Percentiles rank a stretch among this genome's conserved stretches.
These are phyloP conservation scores for Lachnellula hyalina DNA, from an alignment of 2,329 filamentous ascomycete species.

Conservation along the genomic window DNA sequence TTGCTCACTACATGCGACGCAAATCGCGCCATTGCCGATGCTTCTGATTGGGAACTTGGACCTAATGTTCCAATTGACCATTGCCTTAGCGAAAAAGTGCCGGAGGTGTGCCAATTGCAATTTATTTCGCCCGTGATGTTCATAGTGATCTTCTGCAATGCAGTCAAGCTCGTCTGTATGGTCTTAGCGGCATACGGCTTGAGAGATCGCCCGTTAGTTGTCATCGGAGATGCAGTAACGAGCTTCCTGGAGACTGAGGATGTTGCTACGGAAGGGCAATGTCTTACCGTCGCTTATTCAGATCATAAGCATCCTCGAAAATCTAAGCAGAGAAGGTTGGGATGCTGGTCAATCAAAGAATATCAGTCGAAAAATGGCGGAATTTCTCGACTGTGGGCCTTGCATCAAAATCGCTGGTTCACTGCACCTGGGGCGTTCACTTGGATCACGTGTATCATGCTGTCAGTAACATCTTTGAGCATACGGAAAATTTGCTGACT, in stretches of 20 bases:
- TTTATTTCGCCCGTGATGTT: not conserved
- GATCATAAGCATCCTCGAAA: not conserved
- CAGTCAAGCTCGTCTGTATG: constrained; percentile 24
- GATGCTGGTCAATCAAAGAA: not conserved
- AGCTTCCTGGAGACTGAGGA: constrained; percentile 31
- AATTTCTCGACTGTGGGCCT: not conserved
- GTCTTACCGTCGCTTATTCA: not conserved
- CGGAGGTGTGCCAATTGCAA: not conserved
- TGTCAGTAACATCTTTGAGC: not conserved
- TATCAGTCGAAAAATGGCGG: not conserved
- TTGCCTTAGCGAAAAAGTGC: not conserved
- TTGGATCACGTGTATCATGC: not conserved
- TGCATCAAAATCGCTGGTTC: not conserved
- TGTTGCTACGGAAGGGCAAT: constrained; percentile 14
- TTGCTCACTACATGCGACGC: not conserved
- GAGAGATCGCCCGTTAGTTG: constrained; percentile 22
- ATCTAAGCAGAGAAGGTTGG: not conserved
- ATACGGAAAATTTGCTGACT: not conserved
- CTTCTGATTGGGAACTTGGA: not conserved
- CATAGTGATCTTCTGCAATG: constrained; percentile 26
- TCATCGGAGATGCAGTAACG: constrained; percentile 32
- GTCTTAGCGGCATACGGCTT: constrained; percentile 9
- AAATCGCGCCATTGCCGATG: not conserved
- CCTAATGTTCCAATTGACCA: not conserved
- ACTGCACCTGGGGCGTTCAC: not conserved